phyloP scores from a whole-genome alignment of 2,329 filamentous ascomycete species.

The Cercospora zeina region DNA sequence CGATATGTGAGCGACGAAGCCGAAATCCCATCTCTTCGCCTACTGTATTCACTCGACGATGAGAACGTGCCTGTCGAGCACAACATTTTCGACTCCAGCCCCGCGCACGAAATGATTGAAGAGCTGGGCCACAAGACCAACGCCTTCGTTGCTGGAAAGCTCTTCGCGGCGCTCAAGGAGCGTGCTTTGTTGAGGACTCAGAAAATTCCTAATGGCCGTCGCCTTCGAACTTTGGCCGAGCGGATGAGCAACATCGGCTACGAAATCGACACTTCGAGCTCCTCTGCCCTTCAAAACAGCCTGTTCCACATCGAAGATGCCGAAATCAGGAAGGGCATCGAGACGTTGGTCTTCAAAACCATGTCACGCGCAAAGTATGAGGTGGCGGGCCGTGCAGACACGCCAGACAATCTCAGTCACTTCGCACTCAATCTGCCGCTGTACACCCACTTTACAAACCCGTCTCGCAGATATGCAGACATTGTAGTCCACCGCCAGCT shows the following conservation, averaged over 20 bases:
- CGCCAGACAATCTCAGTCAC: conserved; percentile 73
- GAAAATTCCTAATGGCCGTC: conserved; percentile 78
- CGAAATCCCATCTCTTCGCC: conserved; percentile 78
- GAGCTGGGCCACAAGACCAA: conserved; percentile 95
- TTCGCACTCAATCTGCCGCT: conserved; percentile 89
- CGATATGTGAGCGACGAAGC: conserved; percentile 75
- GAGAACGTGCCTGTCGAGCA: conserved; percentile 96
- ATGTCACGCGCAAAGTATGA: conserved; percentile 97
- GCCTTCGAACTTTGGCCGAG: conserved; percentile 85
- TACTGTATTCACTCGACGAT: conserved; percentile 92
- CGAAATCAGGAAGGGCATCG: conserved; percentile 94
- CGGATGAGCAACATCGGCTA: conserved; percentile 90
- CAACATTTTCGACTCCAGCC: conserved; percentile 91
- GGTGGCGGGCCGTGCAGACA: conserved; percentile 74
- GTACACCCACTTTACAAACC: conserved; percentile 97
- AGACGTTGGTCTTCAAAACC: conserved; percentile 89
- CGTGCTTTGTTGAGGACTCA: conserved; percentile 92
- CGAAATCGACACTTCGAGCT: conserved; percentile 84
- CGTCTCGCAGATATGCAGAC: conserved; percentile 90
- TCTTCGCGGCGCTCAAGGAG: conserved; percentile 76
- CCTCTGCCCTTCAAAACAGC: conserved; percentile 88
- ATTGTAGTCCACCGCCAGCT: conserved; percentile 94
- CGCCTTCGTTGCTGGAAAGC: conserved; percentile 79
- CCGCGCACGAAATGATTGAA: conserved; percentile 89
- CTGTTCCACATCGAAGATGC: conserved; percentile 88